Conservation (phyloP, 1,284 basidiomycete species). For the Golubevia pallescens region DNA sequence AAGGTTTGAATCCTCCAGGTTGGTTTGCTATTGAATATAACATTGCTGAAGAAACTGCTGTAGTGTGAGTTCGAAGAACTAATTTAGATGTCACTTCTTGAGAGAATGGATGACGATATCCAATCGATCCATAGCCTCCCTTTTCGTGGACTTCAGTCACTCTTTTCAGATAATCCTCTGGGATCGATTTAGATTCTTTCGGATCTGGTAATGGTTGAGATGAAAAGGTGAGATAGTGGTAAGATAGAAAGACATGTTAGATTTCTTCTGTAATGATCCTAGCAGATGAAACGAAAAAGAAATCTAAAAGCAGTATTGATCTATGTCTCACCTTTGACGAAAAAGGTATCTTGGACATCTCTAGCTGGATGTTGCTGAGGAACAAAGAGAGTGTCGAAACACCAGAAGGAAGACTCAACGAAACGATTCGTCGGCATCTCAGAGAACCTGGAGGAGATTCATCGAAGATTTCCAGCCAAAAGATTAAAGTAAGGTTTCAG, state of each 20-base stretch:
- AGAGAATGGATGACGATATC: conserved; percentile 96
- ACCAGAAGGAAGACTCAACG: conserved; percentile 99
- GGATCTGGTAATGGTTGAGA: no score
- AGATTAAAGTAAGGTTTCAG: background rate
- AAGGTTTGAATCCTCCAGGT: conserved; percentile 84
- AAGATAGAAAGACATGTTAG: no score
- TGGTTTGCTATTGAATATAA: conserved; percentile 77
- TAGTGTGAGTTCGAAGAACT: conserved; percentile 95
- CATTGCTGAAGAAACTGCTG: conserved; percentile 92
- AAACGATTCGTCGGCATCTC: conserved; percentile 99
- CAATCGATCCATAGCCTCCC: conserved; percentile 89
- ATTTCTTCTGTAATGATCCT: no score
- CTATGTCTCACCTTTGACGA: conserved; percentile 76
- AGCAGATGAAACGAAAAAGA: no score
- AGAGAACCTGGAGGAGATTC: no score
- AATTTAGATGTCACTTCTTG: conserved; percentile 88
- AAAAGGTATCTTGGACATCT: conserved; percentile 98
- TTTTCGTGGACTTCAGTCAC: conserved; percentile 86
- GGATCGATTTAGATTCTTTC: conserved; percentile 76
- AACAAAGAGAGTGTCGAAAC: conserved; percentile 97
- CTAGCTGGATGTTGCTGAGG: conserved; percentile 99
- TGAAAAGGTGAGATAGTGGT: no score
- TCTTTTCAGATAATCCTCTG: conserved; percentile 84
- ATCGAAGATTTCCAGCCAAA: no score
- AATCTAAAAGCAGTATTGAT: background rate